These are phyloP conservation scores for Gynandropsis gynandra DNA, from an alignment of 345 rosid species.

Conservation along the genomic window DNA sequence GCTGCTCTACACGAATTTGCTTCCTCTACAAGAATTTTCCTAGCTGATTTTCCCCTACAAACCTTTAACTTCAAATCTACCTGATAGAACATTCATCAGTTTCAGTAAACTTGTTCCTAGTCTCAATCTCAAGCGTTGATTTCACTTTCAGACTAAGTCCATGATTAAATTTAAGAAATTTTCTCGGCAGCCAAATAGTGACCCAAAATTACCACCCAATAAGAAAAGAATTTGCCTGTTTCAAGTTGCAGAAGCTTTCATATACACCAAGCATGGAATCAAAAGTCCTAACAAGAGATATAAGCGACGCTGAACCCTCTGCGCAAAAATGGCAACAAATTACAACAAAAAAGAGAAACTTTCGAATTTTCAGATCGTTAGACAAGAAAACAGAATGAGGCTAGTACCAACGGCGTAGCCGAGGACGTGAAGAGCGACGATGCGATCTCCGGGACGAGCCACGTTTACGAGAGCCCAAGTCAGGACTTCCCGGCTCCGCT, in stretches of 20 bases:
- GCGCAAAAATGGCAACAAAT: conserved; percentile 2
- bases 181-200: background rate
- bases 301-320: conserved; percentile 66
- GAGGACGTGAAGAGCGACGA: conserved; percentile 84
- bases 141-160: too few relatives aligned
- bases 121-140: background rate
- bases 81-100: conserved; percentile 28
- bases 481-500: conserved; percentile 60
- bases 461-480: conserved; percentile 86
- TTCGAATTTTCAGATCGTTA: background rate
- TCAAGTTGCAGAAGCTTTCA: conserved; percentile 95
- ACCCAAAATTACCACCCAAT: background rate
- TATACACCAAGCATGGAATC: conserved; percentile 72
- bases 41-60: conserved; percentile 63
- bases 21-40: conserved; percentile 65
- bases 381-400: background rate
- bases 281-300: conserved; percentile 65
- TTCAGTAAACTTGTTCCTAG: conserved; percentile 1
- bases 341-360: background rate
- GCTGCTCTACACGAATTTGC: conserved; percentile 51
- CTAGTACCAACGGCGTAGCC: conserved; percentile 40
- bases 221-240: conserved; percentile 44
- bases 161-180: too few relatives aligned
- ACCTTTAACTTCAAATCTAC: conserved; percentile 89
- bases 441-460: conserved; percentile 69